Conservation (phyloP, 2,329 filamentous ascomycete genomes). For the Mycosphaerella arachidis region DNA sequence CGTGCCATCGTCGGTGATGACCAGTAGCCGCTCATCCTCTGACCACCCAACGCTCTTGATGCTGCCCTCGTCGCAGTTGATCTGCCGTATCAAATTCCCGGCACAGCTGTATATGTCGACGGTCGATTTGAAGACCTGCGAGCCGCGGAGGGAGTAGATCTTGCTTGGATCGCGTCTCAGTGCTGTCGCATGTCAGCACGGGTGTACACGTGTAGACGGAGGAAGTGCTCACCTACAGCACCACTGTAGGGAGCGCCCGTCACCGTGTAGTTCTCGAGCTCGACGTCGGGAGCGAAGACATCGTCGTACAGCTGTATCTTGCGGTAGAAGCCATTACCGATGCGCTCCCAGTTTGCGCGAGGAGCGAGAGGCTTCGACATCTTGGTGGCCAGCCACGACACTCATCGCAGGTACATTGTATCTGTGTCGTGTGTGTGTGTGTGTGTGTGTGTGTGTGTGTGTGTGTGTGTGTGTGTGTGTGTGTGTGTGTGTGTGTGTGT, state of each 20-base stretch:
- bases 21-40: conserved; percentile 85
- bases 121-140: conserved; percentile 68
- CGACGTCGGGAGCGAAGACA: conserved; percentile 86
- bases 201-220: background rate
- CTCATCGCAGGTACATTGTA: background rate
- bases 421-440: background rate
- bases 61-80: conserved; percentile 78
- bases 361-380: conserved; percentile 66
- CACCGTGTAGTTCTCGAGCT: conserved; percentile 91
- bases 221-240: conserved; percentile 66
- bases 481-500: too few species aligned
- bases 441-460: background rate
- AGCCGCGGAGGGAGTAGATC: conserved; percentile 70
- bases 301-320: conserved; percentile 90
- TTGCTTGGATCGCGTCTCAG: conserved; percentile 86
- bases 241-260: conserved; percentile 89
- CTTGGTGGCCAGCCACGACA: background rate
- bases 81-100: conserved; percentile 66
- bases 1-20: conserved; percentile 83
- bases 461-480: too few species aligned
- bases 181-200: conserved; percentile 51
- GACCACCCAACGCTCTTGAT: conserved; percentile 94
- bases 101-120: conserved; percentile 95
- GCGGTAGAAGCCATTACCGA: conserved; percentile 91
- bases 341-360: conserved; percentile 87